Evolutionary conservation across 139 green algal species (phyloP).

Genomic region (Haematococcus sp.): DNA sequence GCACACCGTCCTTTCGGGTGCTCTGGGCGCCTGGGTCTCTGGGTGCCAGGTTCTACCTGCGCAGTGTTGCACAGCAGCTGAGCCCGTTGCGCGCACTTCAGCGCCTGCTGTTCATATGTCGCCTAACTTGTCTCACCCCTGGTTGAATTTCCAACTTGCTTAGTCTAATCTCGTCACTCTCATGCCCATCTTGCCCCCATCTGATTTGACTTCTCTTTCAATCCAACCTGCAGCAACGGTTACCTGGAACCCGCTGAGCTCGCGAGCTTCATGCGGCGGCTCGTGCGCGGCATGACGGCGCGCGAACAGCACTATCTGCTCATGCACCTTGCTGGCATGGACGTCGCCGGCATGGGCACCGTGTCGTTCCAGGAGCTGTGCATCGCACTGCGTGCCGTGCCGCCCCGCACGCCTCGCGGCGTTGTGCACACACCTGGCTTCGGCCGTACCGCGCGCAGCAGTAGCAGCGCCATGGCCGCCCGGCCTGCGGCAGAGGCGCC

Average conservation of each 20-base stretch:
- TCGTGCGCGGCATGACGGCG: conserved; percentile 23
- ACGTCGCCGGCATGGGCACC: conserved; percentile 25
- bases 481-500: too few relatives aligned
- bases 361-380: conserved; percentile 35
- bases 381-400: conserved; percentile 25
- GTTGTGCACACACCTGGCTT: background rate
- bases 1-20: too few relatives aligned
- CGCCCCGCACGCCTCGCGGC: background rate
- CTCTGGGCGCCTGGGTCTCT: too few relatives aligned
- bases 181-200: too few relatives aligned
- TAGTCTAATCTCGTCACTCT: too few relatives aligned
- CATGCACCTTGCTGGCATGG: conserved; percentile 31
- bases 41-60: too few relatives aligned
- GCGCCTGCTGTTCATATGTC: too few relatives aligned
- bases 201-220: background rate
- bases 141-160: too few relatives aligned
- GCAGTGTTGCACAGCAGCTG: too few relatives aligned
- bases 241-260: conserved; percentile 21
- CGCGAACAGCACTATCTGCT: conserved; percentile 37
- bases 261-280: conserved; percentile 20
- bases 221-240: conserved; percentile 19
- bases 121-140: too few relatives aligned
- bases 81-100: too few relatives aligned
- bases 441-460: background rate
- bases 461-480: background rate